These are phyloP conservation scores for Phyllosticta citribraziliensis DNA, from an alignment of 2,329 filamentous ascomycete genomes.

Conservation along the genomic window DNA sequence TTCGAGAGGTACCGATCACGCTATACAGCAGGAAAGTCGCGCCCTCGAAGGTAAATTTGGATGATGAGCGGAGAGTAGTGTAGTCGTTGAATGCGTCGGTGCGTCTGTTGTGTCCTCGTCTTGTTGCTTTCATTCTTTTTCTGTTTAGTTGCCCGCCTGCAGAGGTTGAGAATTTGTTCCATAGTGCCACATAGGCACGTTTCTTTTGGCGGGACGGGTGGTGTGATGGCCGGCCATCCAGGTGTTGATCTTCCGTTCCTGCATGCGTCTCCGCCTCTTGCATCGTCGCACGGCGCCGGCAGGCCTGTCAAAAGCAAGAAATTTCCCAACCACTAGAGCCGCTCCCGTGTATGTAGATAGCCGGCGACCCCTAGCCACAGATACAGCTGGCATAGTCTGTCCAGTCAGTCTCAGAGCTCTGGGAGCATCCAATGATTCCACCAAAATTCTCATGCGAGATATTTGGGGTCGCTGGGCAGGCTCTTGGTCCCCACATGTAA, in stretches of 20 bases:
- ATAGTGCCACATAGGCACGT: neutral
- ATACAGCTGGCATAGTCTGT: neutral
- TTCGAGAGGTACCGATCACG: neutral
- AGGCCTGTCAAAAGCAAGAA: neutral
- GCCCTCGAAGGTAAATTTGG: neutral
- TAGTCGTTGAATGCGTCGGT: neutral
- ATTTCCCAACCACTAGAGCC: neutral
- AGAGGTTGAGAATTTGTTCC: neutral
- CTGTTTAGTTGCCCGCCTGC: neutral
- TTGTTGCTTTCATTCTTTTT: neutral
- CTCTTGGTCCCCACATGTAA: neutral
- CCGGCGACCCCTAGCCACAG: neutral
- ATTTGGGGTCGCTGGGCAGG: neutral
- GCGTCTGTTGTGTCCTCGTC: neutral
- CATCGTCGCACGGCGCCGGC: neutral
- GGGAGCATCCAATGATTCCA: neutral
- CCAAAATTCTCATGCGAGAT: neutral
- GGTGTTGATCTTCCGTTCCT: neutral
- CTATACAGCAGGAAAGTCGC: neutral
- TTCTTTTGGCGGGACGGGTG: neutral
- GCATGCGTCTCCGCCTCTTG: neutral
- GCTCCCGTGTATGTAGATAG: neutral
- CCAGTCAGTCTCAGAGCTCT: neutral
- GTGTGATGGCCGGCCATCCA: neutral
- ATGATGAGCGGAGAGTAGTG: neutral